Conservation (phyloP, 306 rosid species). For the Luffa aegyptiaca region DNA sequence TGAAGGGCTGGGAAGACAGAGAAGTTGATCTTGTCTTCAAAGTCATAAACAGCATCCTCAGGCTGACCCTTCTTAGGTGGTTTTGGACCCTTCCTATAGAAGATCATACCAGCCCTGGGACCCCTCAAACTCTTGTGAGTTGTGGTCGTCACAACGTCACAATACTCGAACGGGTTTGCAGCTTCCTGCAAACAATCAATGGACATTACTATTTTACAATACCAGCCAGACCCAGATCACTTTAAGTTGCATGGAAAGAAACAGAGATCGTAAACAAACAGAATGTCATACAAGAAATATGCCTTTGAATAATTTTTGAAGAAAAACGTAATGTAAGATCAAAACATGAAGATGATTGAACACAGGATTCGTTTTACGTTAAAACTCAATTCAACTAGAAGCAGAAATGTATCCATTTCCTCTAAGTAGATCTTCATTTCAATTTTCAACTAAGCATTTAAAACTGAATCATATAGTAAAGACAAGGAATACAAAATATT, state of each 20-base stretch:
- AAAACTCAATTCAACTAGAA: background rate
- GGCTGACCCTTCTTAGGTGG: constrained; percentile 96
- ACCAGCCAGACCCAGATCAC: background rate
- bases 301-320: background rate
- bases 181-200: constrained; percentile 50
- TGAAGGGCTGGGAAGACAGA: constrained; percentile 93
- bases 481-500: background rate
- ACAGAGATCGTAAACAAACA: background rate
- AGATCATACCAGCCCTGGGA: constrained; percentile 97
- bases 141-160: constrained; percentile 88
- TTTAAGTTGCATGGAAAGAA: background rate
- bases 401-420: background rate
- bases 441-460: background rate
- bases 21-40: constrained; percentile 88
- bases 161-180: constrained; percentile 65
- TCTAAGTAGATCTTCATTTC: background rate
- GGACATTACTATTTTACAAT: background rate
- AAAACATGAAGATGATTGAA: background rate
- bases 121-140: constrained; percentile 96
- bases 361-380: background rate
- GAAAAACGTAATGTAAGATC: background rate
- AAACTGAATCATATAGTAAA: background rate
- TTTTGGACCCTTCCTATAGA: constrained; percentile 81
- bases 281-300: background rate
- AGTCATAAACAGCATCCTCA: constrained; percentile 71